phyloP scores from a whole-genome alignment of 1,139 yeast species.

The Scheffersomyces titani region DNA sequence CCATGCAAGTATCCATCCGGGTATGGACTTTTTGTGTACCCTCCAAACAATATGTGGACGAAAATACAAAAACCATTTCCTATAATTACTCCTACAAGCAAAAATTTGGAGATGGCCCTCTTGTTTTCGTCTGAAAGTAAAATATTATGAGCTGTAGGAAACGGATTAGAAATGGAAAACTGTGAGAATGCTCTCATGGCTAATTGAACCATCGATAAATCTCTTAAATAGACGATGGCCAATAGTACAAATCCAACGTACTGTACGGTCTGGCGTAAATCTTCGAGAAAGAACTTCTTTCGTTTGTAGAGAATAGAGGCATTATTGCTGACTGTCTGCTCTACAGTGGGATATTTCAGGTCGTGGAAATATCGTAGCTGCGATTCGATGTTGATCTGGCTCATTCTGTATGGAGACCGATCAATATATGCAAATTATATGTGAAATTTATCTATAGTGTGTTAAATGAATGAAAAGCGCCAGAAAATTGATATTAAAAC shows the following conservation, averaged over 20 bases:
- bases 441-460: background rate
- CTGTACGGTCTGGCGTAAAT: conserved; percentile 31
- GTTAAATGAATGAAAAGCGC: background rate
- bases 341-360: conserved; percentile 37
- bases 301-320: conserved; percentile 38
- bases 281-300: conserved; percentile 39
- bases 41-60: conserved; percentile 33
- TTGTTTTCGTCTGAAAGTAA: conserved; percentile 27
- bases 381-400: conserved; percentile 16
- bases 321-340: conserved; percentile 39
- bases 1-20: conserved; percentile 32
- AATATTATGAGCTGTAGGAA: conserved; percentile 12
- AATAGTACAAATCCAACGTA: conserved; percentile 32
- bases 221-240: conserved; percentile 36
- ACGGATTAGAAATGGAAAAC: conserved; percentile 32
- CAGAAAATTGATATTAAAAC: background rate
- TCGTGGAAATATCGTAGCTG: conserved; percentile 30
- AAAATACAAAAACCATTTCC: conserved; percentile 27
- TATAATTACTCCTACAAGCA: conserved; percentile 25
- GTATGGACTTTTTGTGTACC: conserved; percentile 15
- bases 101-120: conserved; percentile 27
- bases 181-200: conserved; percentile 29
- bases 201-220: conserved; percentile 32
- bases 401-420: background rate
- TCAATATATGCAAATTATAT: too few relatives aligned